Evolutionary conservation across 768 basidiomycete species (phyloP).

Genomic region (Clathrus columnatus): DNA sequence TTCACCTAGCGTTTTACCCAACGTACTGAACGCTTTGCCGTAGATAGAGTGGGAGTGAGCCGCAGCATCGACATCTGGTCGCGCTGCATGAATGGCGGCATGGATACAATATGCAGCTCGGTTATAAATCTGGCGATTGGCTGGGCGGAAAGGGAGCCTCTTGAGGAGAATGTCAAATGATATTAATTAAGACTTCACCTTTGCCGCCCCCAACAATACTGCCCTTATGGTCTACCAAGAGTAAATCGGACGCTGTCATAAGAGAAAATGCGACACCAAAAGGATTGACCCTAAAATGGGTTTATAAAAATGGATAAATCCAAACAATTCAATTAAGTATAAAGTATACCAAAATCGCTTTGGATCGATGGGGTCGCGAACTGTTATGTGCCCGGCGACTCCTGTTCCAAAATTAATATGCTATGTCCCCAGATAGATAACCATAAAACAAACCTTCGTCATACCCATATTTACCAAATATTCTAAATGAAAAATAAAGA

Average conservation of each 20-base stretch:
- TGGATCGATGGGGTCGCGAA: constrained; percentile 5
- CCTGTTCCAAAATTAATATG: neutral
- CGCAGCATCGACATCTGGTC: constrained; percentile 20
- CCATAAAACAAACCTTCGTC: constrained; percentile 5
- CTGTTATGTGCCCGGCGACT: constrained; percentile 10
- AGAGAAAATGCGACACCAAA: constrained; percentile 7
- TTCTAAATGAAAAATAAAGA: constrained; percentile 32
- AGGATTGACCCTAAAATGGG: constrained; percentile 10
- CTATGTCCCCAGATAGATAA: neutral
- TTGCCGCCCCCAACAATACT: constrained; percentile 7
- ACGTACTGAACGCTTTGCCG: constrained; percentile 20
- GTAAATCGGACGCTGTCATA: constrained; percentile 7
- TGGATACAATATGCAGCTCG: constrained; percentile 22
- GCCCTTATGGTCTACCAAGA: constrained; percentile 5
- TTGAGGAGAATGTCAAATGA: neutral
- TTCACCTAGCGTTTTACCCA: constrained; percentile 13
- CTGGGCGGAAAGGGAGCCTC: neutral
- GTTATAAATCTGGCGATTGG: constrained; percentile 15
- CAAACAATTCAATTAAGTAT: neutral
- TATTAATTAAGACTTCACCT: neutral
- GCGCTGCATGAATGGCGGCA: constrained; percentile 19
- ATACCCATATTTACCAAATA: constrained; percentile 8
- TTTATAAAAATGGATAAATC: neutral
- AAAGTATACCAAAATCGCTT: constrained; percentile 1
- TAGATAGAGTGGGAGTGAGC: constrained; percentile 20